These are phyloP conservation scores for Chalciporus sphaerocephalus DNA, from an alignment of 768 basidiomycete genomes.

Conservation along the genomic window DNA sequence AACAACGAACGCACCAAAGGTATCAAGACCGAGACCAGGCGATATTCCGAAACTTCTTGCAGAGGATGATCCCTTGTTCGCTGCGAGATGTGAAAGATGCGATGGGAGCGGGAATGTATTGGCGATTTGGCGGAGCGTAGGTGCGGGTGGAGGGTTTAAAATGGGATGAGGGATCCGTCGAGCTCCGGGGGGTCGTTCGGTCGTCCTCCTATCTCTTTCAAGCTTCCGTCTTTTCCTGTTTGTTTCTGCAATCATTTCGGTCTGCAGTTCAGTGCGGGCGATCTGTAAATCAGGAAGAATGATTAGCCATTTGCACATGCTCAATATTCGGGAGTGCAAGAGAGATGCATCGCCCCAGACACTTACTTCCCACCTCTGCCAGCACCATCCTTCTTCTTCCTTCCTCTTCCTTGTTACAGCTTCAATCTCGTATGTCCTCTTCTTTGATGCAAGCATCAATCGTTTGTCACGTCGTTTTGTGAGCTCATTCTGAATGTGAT, in stretches of 20 bases:
- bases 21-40: constrained; percentile 19
- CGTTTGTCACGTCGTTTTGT: constrained; percentile 76
- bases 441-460: constrained; percentile 71
- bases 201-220: constrained; percentile 77
- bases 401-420: constrained; percentile 59
- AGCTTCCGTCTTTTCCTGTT: constrained; percentile 80
- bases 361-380: constrained; percentile 89
- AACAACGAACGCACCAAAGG: constrained; percentile 11
- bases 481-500: constrained; percentile 76
- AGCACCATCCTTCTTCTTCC: constrained; percentile 70
- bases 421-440: constrained; percentile 63
- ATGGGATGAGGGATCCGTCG: constrained; percentile 59
- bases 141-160: constrained; percentile 49
- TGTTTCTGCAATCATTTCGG: constrained; percentile 84
- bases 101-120: constrained; percentile 51
- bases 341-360: constrained; percentile 3
- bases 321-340: neutral
- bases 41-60: constrained; percentile 16
- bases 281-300: constrained; percentile 39
- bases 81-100: constrained; percentile 19
- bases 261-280: constrained; percentile 74
- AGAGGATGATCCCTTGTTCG: constrained; percentile 18
- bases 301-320: constrained; percentile 5
- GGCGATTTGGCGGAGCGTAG: constrained; percentile 63
- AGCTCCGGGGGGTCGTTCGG: constrained; percentile 72